phyloP scores from a whole-genome alignment of 108 stramenopile genomes.

The Pseudonitzschia multiseries region DNA sequence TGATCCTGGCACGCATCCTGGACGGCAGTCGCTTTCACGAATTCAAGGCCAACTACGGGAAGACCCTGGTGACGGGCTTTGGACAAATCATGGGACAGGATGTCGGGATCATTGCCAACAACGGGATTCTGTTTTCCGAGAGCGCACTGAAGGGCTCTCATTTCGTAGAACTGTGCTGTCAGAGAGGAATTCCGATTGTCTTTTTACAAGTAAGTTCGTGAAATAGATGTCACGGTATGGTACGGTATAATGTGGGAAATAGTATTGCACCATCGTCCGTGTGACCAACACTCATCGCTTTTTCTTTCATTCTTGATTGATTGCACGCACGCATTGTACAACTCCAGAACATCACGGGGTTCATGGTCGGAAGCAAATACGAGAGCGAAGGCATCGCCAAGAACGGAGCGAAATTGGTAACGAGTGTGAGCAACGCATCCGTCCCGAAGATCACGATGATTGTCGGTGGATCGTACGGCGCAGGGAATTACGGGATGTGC shows the following conservation, averaged over 20 bases:
- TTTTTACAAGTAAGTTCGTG: conserved; percentile 72
- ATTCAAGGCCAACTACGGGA: conserved; percentile 95
- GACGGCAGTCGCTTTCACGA: conserved; percentile 97
- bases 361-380: conserved; percentile 96
- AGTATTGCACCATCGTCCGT: neutral
- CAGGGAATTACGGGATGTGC: conserved; percentile 94
- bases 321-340: too few relatives aligned
- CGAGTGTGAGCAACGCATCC: conserved; percentile 91
- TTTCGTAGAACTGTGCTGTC: conserved; percentile 97
- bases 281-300: neutral
- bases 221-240: too few relatives aligned
- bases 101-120: conserved; percentile 97
- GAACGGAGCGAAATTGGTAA: conserved; percentile 95
- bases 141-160: conserved; percentile 92
- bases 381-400: conserved; percentile 98
- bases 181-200: conserved; percentile 93
- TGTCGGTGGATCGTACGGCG: conserved; percentile 88
- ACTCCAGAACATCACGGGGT: conserved; percentile 91
- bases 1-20: conserved; percentile 90
- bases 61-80: conserved; percentile 95
- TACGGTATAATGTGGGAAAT: too few relatives aligned
- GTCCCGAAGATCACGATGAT: conserved; percentile 97
- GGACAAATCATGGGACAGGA: conserved; percentile 91
- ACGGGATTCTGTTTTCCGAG: conserved; percentile 96
- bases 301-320: neutral